These are phyloP conservation scores for Clarireedia sp. DNA, from an alignment of 2,329 filamentous ascomycete genomes.

Conservation along the genomic window DNA sequence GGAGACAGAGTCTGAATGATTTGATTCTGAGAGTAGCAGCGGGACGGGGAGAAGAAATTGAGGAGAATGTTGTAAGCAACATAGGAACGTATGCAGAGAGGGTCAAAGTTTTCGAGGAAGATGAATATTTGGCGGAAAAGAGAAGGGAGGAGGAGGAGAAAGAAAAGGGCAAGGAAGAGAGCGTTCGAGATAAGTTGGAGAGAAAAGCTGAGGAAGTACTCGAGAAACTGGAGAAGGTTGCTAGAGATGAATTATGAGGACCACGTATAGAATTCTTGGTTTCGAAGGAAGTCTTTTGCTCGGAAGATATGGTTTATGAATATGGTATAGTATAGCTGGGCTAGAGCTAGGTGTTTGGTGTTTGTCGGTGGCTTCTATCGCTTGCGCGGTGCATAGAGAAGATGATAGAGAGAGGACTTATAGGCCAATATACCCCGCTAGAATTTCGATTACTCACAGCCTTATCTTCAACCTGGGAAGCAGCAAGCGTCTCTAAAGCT, in stretches of 20 bases:
- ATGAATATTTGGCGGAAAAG: conserved; percentile 9
- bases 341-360: too few species aligned
- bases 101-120: conserved; percentile 55
- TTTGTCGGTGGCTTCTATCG: too few species aligned
- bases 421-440: too few species aligned
- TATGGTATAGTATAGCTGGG: too few species aligned
- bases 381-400: too few species aligned
- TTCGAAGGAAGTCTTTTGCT: background rate
- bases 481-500: too few species aligned
- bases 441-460: too few species aligned
- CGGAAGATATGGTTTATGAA: background rate
- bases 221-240: background rate
- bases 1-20: conserved; percentile 82
- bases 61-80: conserved; percentile 69
- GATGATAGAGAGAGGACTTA: too few species aligned
- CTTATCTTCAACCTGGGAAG: too few species aligned
- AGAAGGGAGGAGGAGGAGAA: conserved; percentile 32
- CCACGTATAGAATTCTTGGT: background rate
- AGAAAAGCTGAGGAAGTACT: background rate
- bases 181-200: background rate
- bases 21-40: conserved; percentile 79
- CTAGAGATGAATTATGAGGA: background rate
- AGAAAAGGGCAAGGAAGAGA: conserved; percentile 39
- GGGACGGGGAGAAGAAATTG: conserved; percentile 72
- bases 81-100: conserved; percentile 77